A percentile compares a stretch with the other conserved stretches of the same genome.
phyloP scores from a whole-genome alignment of 495 filamentous ascomycete genomes.

The Coniosporium apollinis region DNA sequence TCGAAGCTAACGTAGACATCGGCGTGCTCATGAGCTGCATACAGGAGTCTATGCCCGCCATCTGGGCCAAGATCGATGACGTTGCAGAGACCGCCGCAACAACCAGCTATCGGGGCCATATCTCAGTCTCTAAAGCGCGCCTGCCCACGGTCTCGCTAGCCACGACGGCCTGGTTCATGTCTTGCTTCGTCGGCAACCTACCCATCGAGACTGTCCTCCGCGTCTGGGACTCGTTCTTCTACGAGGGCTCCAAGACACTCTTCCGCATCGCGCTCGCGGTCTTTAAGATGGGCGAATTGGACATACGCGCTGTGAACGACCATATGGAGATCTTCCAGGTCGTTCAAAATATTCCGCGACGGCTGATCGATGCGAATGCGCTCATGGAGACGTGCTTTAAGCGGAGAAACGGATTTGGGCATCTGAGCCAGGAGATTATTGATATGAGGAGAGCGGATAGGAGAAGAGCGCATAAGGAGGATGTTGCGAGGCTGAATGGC shows the following conservation, averaged over 20 bases:
- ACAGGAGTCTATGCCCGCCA: slow-evolving; percentile 63
- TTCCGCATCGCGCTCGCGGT: slow-evolving; percentile 84
- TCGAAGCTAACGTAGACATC: slow-evolving; percentile 90
- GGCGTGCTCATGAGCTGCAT: slow-evolving; percentile 80
- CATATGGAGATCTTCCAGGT: slow-evolving; percentile 95
- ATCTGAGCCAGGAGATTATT: slow-evolving; percentile 50
- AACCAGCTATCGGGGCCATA: slow-evolving; percentile 25
- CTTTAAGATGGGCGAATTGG: slow-evolving; percentile 76
- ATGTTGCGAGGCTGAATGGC: neutral
- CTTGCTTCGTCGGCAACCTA: slow-evolving; percentile 78
- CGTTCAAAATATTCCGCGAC: slow-evolving; percentile 76
- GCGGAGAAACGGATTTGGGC: slow-evolving; percentile 68
- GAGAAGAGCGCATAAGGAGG: slow-evolving; percentile 17
- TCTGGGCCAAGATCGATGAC: slow-evolving; percentile 79
- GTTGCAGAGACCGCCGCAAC: slow-evolving; percentile 39
- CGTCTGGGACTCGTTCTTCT: slow-evolving; percentile 93
- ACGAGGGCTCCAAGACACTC: slow-evolving; percentile 87
- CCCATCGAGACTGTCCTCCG: slow-evolving; percentile 81
- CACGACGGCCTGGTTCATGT: slow-evolving; percentile 98
- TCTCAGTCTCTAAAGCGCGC: slow-evolving; percentile 26
- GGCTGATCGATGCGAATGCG: slow-evolving; percentile 60
- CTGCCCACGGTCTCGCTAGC: slow-evolving; percentile 84
- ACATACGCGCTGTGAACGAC: slow-evolving; percentile 66
- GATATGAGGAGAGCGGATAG: slow-evolving; percentile 45
- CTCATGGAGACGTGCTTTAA: slow-evolving; percentile 69